These are phyloP conservation scores for Colletotrichum lentis DNA, from an alignment of 2,329 filamentous ascomycete genomes.

Conservation along the genomic window DNA sequence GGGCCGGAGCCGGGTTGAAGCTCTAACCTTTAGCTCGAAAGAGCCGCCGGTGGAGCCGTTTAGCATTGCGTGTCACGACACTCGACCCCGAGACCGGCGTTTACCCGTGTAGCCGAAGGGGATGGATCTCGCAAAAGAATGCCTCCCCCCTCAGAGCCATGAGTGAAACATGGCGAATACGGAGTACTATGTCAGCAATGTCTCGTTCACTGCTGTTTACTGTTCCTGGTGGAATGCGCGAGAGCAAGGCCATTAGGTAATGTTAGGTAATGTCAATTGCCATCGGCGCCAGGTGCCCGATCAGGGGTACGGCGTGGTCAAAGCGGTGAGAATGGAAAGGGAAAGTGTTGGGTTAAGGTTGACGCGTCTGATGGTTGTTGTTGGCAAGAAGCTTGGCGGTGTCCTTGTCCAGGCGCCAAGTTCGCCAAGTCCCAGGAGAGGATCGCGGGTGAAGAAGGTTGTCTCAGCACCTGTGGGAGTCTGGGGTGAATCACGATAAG, in stretches of 20 bases:
- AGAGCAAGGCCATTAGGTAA: slow-evolving; percentile 25
- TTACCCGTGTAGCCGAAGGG: slow-evolving; percentile 5
- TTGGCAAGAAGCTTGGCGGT: slow-evolving; percentile 37
- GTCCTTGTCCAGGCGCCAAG: slow-evolving; percentile 29
- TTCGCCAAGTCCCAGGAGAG: slow-evolving; percentile 28
- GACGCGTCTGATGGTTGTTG: slow-evolving; percentile 35
- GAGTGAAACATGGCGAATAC: slow-evolving; percentile 1
- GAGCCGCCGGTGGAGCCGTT: slow-evolving; percentile 34
- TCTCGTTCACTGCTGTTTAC: not conserved
- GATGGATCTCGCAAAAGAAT: not conserved
- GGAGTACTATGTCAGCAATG: slow-evolving; percentile 15
- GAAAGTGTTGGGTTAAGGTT: slow-evolving; percentile 37
- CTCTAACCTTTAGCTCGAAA: slow-evolving; percentile 11
- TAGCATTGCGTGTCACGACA: slow-evolving; percentile 14
- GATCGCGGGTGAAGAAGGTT: slow-evolving; percentile 38
- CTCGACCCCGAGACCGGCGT: not conserved
- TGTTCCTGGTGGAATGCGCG: not conserved
- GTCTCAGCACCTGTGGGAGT: slow-evolving; percentile 35
- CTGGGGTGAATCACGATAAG: slow-evolving; percentile 34
- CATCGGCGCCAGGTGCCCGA: slow-evolving; percentile 6
- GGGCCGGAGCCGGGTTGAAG: slow-evolving; percentile 23
- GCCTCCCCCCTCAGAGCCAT: not conserved
- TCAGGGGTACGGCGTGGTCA: slow-evolving; percentile 25
- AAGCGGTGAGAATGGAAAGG: slow-evolving; percentile 26
- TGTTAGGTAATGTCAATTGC: slow-evolving; percentile 31